Base-by-base conservation (phyloP, 345 rosid species). In the Heritiera fomes region DNA sequence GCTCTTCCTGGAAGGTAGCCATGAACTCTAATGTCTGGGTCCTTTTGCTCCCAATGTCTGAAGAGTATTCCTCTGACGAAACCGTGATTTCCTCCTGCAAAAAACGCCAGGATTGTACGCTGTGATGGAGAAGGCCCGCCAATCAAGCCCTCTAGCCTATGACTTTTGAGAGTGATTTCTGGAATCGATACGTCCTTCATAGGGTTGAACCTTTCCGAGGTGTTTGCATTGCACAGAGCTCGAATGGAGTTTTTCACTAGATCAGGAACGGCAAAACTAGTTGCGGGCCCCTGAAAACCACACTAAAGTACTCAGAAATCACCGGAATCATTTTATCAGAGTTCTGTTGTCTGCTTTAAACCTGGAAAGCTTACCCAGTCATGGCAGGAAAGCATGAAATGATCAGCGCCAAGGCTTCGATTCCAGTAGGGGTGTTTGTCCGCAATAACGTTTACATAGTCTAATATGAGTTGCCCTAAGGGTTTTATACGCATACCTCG, bases 341-440 rank as follows among this genome's bases (percentile, higher is more conserved):
- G 32, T 10, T 4, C 1, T 7, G 62, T 20, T 65, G 28, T 65
- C 1, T 64, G 11, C 18, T 3, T 14, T 13, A 62, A 62, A 32
- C 17, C 11, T 17, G 50, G 3, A 40, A 18, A 69, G n/a, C 75
- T 69, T 65, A 88, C 97, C 98, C 97, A 94, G 13, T 94, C 97
- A 28, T 94, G 97, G 88, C 98, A 94, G 59, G 98, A 89, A 59
- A 94, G 92, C 84, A 91, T 91, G 88, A 94, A 90, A 81, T 94
- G 98, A 73, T 94, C 98, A 0, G 92, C 89, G 0, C 97, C 98
- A 0, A 85, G 87, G 84, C 98, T 94, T 3, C 94, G 90, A 76
- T 92, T 94, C 96, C 95, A 94, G 55, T 76, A 91, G 0, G 92
- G 91, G 40, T 91, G 88, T 78, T 79, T 90, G 20, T 77, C 52